A percentile compares a stretch with the other conserved stretches of the same genome.
phyloP scores from a whole-genome alignment of 805 yeast species.

The Metschnikowia vanudenii region DNA sequence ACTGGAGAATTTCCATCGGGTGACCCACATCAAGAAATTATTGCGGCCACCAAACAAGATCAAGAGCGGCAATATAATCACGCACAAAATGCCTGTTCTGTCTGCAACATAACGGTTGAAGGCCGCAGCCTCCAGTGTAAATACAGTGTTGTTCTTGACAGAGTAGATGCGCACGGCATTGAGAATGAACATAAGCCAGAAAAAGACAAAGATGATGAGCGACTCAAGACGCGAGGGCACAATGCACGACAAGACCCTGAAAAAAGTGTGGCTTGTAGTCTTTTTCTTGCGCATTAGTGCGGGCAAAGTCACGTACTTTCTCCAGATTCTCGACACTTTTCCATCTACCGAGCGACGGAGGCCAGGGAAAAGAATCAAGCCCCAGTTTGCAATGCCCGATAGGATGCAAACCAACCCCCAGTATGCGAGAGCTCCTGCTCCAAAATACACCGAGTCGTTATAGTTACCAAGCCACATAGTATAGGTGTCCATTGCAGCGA shows the following conservation, averaged over 20 bases:
- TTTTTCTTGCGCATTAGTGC: constrained; percentile 23
- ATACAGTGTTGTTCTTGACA: constrained; percentile 10
- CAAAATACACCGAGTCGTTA: constrained; percentile 37
- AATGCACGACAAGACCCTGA: constrained; percentile 23
- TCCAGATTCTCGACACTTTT: constrained; percentile 23
- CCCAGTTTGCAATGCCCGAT: constrained; percentile 44
- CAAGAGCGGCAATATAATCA: constrained; percentile 15
- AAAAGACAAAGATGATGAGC: constrained; percentile 21
- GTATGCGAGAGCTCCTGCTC: constrained; percentile 44
- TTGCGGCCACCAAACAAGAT: constrained; percentile 20
- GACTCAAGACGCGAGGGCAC: constrained; percentile 33
- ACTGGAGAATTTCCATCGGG: constrained; percentile 19
- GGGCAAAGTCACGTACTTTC: constrained; percentile 30
- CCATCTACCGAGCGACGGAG: constrained; percentile 31
- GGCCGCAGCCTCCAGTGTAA: constrained; percentile 1
- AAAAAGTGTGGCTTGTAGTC: constrained; percentile 6
- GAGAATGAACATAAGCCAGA: constrained; percentile 16
- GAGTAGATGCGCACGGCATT: constrained; percentile 12
- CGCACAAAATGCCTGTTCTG: constrained; percentile 16
- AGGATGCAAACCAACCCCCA: constrained; percentile 47
- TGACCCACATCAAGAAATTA: constrained; percentile 19
- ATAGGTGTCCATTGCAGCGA: constrained; percentile 23
- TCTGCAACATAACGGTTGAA: constrained; percentile 17
- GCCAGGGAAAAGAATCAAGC: constrained; percentile 38
- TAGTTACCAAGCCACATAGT: constrained; percentile 38